Percentiles rank a stretch among this genome's conserved stretches.
Evolutionary conservation across 768 basidiomycete genomes (phyloP).

Genomic region (Suillus ampliporus): DNA sequence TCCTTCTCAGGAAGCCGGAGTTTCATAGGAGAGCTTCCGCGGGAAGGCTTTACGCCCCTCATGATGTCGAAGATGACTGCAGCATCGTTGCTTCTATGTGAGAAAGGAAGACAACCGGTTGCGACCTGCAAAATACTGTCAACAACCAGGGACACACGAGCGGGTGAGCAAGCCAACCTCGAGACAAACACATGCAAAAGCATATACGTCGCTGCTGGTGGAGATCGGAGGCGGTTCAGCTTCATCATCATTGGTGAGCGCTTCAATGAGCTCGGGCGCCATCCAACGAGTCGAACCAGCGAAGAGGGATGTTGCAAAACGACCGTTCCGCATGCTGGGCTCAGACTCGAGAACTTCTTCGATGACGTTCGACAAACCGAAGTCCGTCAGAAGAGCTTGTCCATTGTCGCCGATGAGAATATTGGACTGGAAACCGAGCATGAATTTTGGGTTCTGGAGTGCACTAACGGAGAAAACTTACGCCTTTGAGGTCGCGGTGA

Average conservation of each 20-base stretch:
- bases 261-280: slow-evolving; percentile 61
- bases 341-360: slow-evolving; percentile 52
- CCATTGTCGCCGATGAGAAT: slow-evolving; percentile 60
- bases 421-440: slow-evolving; percentile 48
- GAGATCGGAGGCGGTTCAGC: slow-evolving; percentile 49
- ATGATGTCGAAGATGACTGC: slow-evolving; percentile 62
- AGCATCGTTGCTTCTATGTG: slow-evolving; percentile 58
- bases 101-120: slow-evolving; percentile 56
- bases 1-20: slow-evolving; percentile 23
- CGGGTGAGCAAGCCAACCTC: slow-evolving; percentile 46
- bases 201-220: slow-evolving; percentile 61
- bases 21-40: slow-evolving; percentile 31
- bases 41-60: slow-evolving; percentile 53
- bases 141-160: background rate
- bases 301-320: slow-evolving; percentile 35
- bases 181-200: slow-evolving; percentile 63
- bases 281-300: slow-evolving; percentile 45
- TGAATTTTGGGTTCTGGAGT: background rate
- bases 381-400: slow-evolving; percentile 62
- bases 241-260: slow-evolving; percentile 54
- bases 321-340: slow-evolving; percentile 25
- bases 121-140: slow-evolving; percentile 45
- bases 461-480: slow-evolving; percentile 32
- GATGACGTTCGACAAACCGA: slow-evolving; percentile 63
- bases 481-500: slow-evolving; percentile 69